Base-by-base conservation (phyloP, 2,329 filamentous ascomycete species). In the Zelopaecilomyces penicillatus region DNA sequence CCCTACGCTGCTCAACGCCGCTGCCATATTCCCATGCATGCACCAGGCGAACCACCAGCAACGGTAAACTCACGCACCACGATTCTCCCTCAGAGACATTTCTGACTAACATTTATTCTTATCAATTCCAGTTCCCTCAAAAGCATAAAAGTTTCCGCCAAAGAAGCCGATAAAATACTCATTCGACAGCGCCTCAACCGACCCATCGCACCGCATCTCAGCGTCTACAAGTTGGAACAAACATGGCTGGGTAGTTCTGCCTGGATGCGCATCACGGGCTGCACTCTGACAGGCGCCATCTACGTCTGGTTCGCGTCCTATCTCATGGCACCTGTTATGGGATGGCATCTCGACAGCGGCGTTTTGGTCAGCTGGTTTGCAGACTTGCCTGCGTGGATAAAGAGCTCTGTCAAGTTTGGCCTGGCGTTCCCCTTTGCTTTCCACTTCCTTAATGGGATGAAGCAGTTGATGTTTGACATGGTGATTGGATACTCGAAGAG, bases 251-350 rank as follows among this genome's bases (percentile, higher is more conserved):
- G 75, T 55, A 81, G 80, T 54, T 79, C 72, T 45, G 73, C 74
- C 54, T 74, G 86, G 66, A 85, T 87, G 73, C 87, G 89, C 59
- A 79, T 94, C 69, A 90, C 86, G 10, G 89, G 87, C 57, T 67
- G 75, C 60, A 65, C 74, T 49, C 74, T 93, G 52, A 82, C 80
- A 49, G 85, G 82, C 50, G 67, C 71, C 39, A 74, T 94, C 51
- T 95, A 95, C 76, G 66, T 80, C 61, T 95, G 86, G 72, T 80
- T 83, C 50, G 66, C 81, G 53, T 79, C 83, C 44, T 95, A 95
- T 74, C 82, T 95, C 46, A 77, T 77, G 52, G 82, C 87, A 0
- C 88, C 89, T 5, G 66, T 83, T 39, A 65, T 87, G 46, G 89
- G 75, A 53, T 73, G 71, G 66, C 75, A 79, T 66, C 61, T 78